phyloP scores from a whole-genome alignment of 495 filamentous ascomycete species.

The Lichina pygmaea region DNA sequence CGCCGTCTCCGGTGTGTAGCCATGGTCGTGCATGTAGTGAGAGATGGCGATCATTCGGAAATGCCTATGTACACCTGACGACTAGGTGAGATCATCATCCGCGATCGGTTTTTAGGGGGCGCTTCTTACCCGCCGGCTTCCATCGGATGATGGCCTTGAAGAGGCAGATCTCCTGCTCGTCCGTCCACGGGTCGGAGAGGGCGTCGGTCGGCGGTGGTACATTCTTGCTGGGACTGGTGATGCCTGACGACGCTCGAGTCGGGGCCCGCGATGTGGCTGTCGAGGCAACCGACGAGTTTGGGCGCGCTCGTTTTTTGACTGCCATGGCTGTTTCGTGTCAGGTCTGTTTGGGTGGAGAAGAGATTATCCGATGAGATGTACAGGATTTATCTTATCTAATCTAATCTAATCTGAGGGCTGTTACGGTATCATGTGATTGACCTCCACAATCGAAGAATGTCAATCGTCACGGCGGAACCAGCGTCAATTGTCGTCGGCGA shows the following conservation, averaged over 20 bases:
- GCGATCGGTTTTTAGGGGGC: not conserved
- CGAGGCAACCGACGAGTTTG: not conserved
- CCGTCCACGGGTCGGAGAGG: constrained; percentile 62
- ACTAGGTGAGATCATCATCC: constrained; percentile 3
- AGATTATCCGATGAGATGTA: too few relatives aligned
- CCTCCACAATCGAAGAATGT: not conserved
- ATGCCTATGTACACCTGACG: constrained; percentile 79
- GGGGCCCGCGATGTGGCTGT: not conserved
- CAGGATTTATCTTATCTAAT: too few relatives aligned
- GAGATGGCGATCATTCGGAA: constrained; percentile 84
- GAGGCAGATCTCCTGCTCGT: constrained; percentile 76
- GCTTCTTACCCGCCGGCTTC: constrained; percentile 65
- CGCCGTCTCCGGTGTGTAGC: constrained; percentile 37
- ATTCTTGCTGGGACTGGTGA: not conserved
- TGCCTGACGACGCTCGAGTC: not conserved
- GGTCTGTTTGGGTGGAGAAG: too few relatives aligned
- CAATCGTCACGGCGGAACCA: not conserved
- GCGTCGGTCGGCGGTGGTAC: not conserved
- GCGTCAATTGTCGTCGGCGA: too few relatives aligned
- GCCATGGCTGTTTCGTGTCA: not conserved
- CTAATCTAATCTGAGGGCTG: not conserved
- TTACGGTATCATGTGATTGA: not conserved
- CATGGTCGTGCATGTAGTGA: constrained; percentile 63
- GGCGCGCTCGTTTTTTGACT: not conserved
- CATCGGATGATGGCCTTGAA: constrained; percentile 76